These are phyloP conservation scores for Malassezia arunalokei DNA, from an alignment of 1,284 basidiomycete species.

Conservation along the genomic window DNA sequence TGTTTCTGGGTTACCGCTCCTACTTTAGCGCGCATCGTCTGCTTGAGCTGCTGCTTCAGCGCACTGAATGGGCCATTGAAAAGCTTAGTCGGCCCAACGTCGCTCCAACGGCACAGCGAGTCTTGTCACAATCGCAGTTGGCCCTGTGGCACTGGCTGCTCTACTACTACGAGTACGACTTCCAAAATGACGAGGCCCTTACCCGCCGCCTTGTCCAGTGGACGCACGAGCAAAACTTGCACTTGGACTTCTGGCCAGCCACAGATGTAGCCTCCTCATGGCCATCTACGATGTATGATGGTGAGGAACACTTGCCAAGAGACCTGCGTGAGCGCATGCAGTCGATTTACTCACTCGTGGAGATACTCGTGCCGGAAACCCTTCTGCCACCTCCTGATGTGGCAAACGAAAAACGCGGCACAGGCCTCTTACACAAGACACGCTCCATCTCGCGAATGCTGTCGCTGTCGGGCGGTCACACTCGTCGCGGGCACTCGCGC, in stretches of 20 bases:
- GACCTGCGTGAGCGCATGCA: slow-evolving; percentile 3
- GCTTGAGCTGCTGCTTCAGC: slow-evolving; percentile 8
- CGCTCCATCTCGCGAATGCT: slow-evolving; percentile 9
- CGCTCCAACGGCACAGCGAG: not conserved
- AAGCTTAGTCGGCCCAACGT: not conserved
- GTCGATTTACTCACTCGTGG: slow-evolving; percentile 1
- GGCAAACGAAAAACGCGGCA: not conserved
- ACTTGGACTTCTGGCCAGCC: not conserved
- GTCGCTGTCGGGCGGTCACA: not conserved
- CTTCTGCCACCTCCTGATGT: not conserved
- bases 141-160: slow-evolving; percentile 11
- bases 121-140: slow-evolving; percentile 5
- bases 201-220: slow-evolving; percentile 3
- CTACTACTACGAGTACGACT: slow-evolving; percentile 10
- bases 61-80: slow-evolving; percentile 13
- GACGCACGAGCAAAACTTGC: slow-evolving; percentile 1
- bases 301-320: not conserved
- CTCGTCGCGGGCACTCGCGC: not conserved
- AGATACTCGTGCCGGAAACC: not conserved
- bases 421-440: slow-evolving; percentile 1
- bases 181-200: slow-evolving; percentile 1
- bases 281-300: not conserved
- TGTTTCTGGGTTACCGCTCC: slow-evolving; percentile 10
- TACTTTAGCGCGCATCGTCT: slow-evolving; percentile 9
- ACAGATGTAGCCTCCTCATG: not conserved